Evolutionary conservation across 2,329 filamentous ascomycete species (phyloP).

Genomic region (Colletotrichum sp.): DNA sequence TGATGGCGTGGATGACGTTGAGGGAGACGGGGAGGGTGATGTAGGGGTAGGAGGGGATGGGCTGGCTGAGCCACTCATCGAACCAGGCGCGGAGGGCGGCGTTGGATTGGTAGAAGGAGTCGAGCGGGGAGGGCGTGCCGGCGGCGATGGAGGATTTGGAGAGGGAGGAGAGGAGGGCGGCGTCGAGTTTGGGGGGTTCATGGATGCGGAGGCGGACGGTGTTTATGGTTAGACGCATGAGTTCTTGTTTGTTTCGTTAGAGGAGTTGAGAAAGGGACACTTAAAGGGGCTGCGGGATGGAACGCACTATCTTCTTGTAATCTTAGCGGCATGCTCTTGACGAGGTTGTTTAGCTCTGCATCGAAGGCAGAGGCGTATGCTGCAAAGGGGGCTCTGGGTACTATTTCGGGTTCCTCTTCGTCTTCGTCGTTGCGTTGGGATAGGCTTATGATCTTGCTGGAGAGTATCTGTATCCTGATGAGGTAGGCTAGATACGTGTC

Average conservation of each 20-base stretch:
- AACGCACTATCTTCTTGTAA: constrained; percentile 44
- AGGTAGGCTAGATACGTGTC: constrained; percentile 52
- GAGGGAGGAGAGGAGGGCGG: constrained; percentile 42
- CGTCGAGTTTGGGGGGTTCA: constrained; percentile 51
- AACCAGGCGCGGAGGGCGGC: constrained; percentile 54
- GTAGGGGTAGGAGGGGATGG: constrained; percentile 46
- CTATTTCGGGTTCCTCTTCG: constrained; percentile 31
- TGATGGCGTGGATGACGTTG: constrained; percentile 53
- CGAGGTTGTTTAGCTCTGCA: constrained; percentile 47
- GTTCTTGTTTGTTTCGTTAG: background rate
- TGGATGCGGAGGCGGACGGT: constrained; percentile 48
- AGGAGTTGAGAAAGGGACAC: fast-evolving
- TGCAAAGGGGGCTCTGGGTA: constrained; percentile 42
- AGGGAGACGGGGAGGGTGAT: constrained; percentile 50
- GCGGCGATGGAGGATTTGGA: constrained; percentile 47
- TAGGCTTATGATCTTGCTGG: constrained; percentile 51
- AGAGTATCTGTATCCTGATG: constrained; percentile 53
- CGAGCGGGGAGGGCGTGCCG: constrained; percentile 45
- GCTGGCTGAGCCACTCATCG: constrained; percentile 50
- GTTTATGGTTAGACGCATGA: constrained; percentile 36
- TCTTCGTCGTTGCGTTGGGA: constrained; percentile 37
- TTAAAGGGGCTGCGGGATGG: background rate
- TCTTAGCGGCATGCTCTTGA: constrained; percentile 35
- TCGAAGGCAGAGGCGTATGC: constrained; percentile 53
- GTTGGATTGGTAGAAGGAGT: constrained; percentile 54